Base-by-base conservation (phyloP, 345 rosid species). In the Boechera divaricarpa region DNA sequence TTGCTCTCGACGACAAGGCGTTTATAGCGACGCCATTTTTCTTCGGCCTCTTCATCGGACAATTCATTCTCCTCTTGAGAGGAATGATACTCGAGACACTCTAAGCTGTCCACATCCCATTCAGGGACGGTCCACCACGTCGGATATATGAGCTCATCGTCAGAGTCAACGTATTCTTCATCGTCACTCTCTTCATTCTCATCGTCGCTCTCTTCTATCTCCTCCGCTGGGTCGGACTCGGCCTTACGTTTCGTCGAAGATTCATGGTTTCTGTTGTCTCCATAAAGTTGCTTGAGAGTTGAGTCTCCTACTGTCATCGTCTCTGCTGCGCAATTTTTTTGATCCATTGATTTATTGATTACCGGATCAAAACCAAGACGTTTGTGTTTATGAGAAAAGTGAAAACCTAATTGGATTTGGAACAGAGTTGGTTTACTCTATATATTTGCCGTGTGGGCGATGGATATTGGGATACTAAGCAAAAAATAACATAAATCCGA, bases 71-170 rank as follows among this genome's bases (percentile, higher is more conserved):
- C 15, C 66, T 38, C 47, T 36, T 61, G 1, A 61, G 66, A 10
- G 28, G 31, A 36, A 61, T 61, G 9, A 3, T 36, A 38, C 66
- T 61, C 48, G 48, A 3, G 48, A 18, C 29, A 48, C 0, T 60
- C 64, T 9, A 60, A 60, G 64, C 64, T 60, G 29, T 60, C 64
- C 31, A 10, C 32, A 52, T 52, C 57, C 57, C 57, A 52, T 52
- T 52, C 57, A 4, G 57, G 57, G 12, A 4, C 32, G 31, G 13
- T 10, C 57, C 57, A 24, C 57, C 26, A 49, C 24, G 13, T 18
- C 15, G 45, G 3, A 4, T 9, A 2, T 5, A 36, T 10, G 51
- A 39, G 10, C 49, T 26, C 36, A 8, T 41, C 35, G 10, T 26
- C 13, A 13, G 11, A 7, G 35, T 63, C 13, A 11, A 33, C 24